Percentiles rank a stretch among this genome's conserved stretches.
Evolutionary conservation across 2,329 filamentous ascomycete genomes (phyloP).

Genomic region (Beauveria brongniartii): DNA sequence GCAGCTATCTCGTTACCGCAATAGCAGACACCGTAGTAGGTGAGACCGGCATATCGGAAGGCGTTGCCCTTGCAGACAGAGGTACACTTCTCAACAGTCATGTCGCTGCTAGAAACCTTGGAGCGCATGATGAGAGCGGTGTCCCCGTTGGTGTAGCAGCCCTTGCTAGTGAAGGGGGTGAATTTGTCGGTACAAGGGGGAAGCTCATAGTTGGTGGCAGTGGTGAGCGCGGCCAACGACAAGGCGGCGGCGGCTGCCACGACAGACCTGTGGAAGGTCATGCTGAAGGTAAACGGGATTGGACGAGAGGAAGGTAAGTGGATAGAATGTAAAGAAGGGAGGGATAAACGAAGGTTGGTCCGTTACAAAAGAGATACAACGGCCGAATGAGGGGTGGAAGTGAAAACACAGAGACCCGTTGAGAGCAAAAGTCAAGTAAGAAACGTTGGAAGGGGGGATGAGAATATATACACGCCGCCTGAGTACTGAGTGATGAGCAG

Average conservation of each 20-base stretch:
- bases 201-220: conserved; percentile 35
- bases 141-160: conserved; percentile 36
- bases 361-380: conserved; percentile 12
- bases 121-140: conserved; percentile 35
- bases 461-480: conserved; percentile 2
- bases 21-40: conserved; percentile 46
- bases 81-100: conserved; percentile 41
- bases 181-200: conserved; percentile 37
- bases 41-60: conserved; percentile 42
- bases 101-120: conserved; percentile 27
- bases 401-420: not conserved
- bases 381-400: conserved; percentile 4
- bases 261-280: conserved; percentile 26
- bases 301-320: conserved; percentile 4
- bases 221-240: conserved; percentile 27
- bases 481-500: not conserved
- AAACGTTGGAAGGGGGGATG: not conserved
- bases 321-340: not conserved
- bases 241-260: conserved; percentile 29
- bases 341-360: conserved; percentile 16
- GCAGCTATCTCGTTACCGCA: conserved; percentile 43
- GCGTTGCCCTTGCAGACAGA: conserved; percentile 44
- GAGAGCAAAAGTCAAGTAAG: not conserved
- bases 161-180: conserved; percentile 39
- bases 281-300: conserved; percentile 17